Evolutionary conservation across 2,329 filamentous ascomycete species (phyloP).

Genomic region (Verticillium albo-atrum): DNA sequence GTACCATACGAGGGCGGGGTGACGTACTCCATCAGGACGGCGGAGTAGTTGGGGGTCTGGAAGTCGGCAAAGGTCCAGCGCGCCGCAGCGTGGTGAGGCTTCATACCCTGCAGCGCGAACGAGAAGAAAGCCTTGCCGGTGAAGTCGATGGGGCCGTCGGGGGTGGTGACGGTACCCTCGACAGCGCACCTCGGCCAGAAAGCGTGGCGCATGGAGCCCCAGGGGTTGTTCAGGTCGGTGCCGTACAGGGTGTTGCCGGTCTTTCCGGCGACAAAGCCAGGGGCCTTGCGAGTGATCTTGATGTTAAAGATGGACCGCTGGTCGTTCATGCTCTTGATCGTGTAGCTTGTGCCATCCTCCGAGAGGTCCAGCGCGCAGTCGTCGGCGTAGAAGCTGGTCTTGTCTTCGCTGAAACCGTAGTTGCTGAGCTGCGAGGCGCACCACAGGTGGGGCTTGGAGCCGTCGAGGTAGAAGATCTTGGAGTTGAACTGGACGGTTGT

Average conservation of each 20-base stretch:
- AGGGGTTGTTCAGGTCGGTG: constrained; percentile 79
- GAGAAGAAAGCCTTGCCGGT: constrained; percentile 75
- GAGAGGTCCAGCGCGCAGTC: constrained; percentile 82
- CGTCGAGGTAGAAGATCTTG: constrained; percentile 81
- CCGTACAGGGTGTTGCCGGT: constrained; percentile 82
- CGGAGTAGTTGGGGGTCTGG: constrained; percentile 81
- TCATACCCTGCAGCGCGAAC: constrained; percentile 94
- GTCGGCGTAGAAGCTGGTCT: constrained; percentile 79
- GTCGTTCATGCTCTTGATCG: constrained; percentile 87
- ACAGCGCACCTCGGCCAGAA: constrained; percentile 89
- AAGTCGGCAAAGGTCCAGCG: constrained; percentile 94
- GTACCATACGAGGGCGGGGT: constrained; percentile 90
- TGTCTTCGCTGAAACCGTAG: constrained; percentile 79
- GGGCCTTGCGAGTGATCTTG: constrained; percentile 69
- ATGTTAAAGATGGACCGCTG: constrained; percentile 78
- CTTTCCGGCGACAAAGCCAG: constrained; percentile 80
- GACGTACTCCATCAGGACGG: constrained; percentile 91
- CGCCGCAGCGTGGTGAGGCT: constrained; percentile 91
- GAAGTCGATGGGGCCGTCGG: constrained; percentile 76
- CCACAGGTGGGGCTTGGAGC: constrained; percentile 74
- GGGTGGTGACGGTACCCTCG: constrained; percentile 80
- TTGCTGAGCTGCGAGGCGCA: constrained; percentile 75
- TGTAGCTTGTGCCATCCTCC: constrained; percentile 76
- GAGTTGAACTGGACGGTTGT: constrained; percentile 91
- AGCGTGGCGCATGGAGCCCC: constrained; percentile 86